Base-by-base conservation (phyloP, 345 rosid species). In the Salix suchowensis region DNA sequence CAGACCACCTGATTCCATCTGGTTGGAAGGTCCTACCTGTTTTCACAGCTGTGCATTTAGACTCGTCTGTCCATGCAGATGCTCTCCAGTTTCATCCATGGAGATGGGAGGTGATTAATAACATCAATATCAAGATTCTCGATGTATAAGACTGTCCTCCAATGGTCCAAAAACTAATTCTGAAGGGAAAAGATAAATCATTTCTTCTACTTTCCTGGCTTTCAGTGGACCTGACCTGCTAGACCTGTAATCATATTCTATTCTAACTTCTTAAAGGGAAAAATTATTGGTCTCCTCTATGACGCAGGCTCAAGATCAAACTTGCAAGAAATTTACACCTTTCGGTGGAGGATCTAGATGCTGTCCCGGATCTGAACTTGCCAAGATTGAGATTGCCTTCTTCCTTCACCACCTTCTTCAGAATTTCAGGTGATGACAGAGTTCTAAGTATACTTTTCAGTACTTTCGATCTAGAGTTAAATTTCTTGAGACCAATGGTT, bases 21-120 rank as follows among this genome's bases (percentile, higher is more conserved):
- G 91, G 91, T 5, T 88, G 89, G 91, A 84, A 88, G 78, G 91
- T 88, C 55, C 89, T 88, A 8, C 91, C 89, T 23, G 89, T 87
- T 60, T 85, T 88, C 23, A 81, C 87, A 67, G 89, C 89, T 16
- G 88, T 85, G 44, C 89, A 87, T 79, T 72, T 88, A 70, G 89
- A 88, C 73, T 67, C 87, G 42, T 82, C 88, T 70, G 78, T 85
- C 42, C 87, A 84, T 74, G 80, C 80, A 71, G 79, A 55, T 81
- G 81, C 91, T 44, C 79, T 65, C 18, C 82, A 85, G 28, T 88
- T 88, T 65, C 68, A 88, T 81, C 91, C 91, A 23, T 86, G 89
- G 88, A 82, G 91, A 82, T 88, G 91, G 91, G 86, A 88, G 89
- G 91, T 87, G 82, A 72, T 48, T 15, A 24, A 62, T 46, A 26